Evolutionary conservation across 306 rosid genomes (phyloP).

Genomic region (Casuarina glauca): DNA sequence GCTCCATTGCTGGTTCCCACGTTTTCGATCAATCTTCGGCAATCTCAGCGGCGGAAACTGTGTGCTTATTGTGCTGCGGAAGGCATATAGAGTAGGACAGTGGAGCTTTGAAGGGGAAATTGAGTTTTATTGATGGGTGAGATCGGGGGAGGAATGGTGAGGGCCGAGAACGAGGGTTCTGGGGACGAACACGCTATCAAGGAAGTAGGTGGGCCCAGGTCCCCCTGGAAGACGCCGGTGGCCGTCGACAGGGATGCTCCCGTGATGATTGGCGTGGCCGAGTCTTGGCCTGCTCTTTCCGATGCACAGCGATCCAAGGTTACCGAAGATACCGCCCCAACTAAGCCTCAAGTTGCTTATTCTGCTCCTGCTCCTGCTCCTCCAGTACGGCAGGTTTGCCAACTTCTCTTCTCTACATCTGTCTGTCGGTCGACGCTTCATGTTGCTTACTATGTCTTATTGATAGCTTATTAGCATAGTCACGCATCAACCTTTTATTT

Average conservation of each 20-base stretch:
- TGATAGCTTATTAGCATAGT: background rate
- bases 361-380: conserved; percentile 45
- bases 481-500: background rate
- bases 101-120: conserved; percentile 11
- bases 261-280: conserved; percentile 61
- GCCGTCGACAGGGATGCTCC: conserved; percentile 50
- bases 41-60: background rate
- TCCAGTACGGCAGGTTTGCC: conserved; percentile 50
- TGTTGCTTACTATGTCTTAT: background rate
- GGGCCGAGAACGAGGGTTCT: conserved; percentile 66
- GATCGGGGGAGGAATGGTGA: conserved; percentile 59
- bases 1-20: conserved; percentile 7
- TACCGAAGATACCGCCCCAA: conserved; percentile 33
- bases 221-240: conserved; percentile 80
- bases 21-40: conserved; percentile 23
- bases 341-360: conserved; percentile 39
- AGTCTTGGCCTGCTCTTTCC: conserved; percentile 87
- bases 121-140: conserved; percentile 25
- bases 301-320: conserved; percentile 68
- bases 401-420: background rate
- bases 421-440: background rate
- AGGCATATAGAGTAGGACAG: background rate
- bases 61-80: background rate
- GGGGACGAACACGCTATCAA: conserved; percentile 46
- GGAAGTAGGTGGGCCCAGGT: conserved; percentile 63